Evolutionary conservation across 352 stramenopile genomes (phyloP).

Genomic region (Pseudoperonospora humuli): DNA sequence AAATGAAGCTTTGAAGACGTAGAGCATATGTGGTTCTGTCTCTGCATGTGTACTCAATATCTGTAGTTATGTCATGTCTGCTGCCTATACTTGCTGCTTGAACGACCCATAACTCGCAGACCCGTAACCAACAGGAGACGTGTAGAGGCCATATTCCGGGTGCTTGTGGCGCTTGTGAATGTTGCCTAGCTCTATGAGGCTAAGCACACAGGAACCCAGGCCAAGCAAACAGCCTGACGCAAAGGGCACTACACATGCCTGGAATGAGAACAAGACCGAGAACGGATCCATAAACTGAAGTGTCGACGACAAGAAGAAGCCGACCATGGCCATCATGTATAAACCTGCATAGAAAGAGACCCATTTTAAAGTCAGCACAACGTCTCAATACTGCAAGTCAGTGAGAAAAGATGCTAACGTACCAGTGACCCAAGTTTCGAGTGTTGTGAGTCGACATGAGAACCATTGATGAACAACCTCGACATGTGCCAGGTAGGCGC

Average conservation of each 20-base stretch:
- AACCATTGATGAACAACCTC: conserved; percentile 83
- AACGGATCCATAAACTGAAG: conserved; percentile 83
- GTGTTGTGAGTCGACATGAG: conserved; percentile 57
- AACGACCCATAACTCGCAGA: conserved; percentile 30
- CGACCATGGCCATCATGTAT: conserved; percentile 48
- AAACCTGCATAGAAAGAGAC: conserved; percentile 30
- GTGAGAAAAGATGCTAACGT: conserved; percentile 5
- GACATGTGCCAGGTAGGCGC: conserved; percentile 71
- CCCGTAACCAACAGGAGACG: conserved; percentile 30
- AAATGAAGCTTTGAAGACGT: no score
- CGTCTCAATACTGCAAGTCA: conserved; percentile 1
- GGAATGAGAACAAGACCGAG: conserved; percentile 67
- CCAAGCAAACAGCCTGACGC: conserved; percentile 58
- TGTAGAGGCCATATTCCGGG: conserved; percentile 69
- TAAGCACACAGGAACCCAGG: conserved; percentile 56
- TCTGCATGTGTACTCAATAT: conserved; percentile 8
- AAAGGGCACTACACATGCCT: conserved; percentile 62
- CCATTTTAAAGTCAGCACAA: conserved; percentile 11
- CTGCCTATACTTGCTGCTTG: conserved; percentile 32
- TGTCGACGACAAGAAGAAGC: conserved; percentile 74
- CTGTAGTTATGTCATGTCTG: conserved; percentile 12
- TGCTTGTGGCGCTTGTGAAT: conserved; percentile 80
- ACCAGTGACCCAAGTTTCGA: conserved; percentile 44
- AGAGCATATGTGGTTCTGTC: conserved; percentile 31
- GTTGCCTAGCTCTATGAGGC: conserved; percentile 61